Conservation (phyloP, 139 green algal genomes). For the Picochlorum sp. region DNA sequence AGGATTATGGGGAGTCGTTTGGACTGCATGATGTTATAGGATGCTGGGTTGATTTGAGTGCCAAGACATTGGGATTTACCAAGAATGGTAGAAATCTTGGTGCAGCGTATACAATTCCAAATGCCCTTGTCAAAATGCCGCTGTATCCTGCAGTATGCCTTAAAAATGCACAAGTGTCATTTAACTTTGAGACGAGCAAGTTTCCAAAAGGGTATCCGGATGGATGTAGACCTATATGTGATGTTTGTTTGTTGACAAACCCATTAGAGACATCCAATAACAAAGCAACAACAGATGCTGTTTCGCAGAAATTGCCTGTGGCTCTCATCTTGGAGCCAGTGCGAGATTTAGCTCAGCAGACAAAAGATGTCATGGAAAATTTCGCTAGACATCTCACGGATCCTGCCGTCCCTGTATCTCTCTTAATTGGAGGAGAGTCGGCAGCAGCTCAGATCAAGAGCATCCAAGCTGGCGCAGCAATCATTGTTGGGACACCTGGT, state of each 20-base stretch:
- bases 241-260: slow-evolving; percentile 27
- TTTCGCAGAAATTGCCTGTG: slow-evolving; percentile 28
- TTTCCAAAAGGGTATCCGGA: slow-evolving; percentile 8
- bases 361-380: slow-evolving; percentile 38
- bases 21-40: slow-evolving; percentile 51
- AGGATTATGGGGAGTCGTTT: slow-evolving; percentile 61
- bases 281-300: slow-evolving; percentile 1
- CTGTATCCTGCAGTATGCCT: slow-evolving; percentile 67
- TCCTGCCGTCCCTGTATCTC: slow-evolving; percentile 32
- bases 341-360: slow-evolving; percentile 76
- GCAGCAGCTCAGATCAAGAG: slow-evolving; percentile 23
- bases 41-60: slow-evolving; percentile 47
- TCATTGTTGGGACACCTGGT: slow-evolving; percentile 66
- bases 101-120: slow-evolving; percentile 45
- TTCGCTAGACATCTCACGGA: slow-evolving; percentile 45
- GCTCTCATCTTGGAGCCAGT: slow-evolving; percentile 73
- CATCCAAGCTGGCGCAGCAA: slow-evolving; percentile 54
- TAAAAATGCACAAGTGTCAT: slow-evolving; percentile 66
- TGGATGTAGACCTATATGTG: slow-evolving; percentile 8
- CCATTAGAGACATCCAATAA: slow-evolving; percentile 7
- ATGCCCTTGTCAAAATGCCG: slow-evolving; percentile 28
- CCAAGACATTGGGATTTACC: slow-evolving; percentile 38
- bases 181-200: slow-evolving; percentile 49
- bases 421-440: slow-evolving; percentile 59
- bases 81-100: slow-evolving; percentile 55